Conservation (phyloP, 2,329 filamentous ascomycete genomes). For the Sclerotinia glacialis region DNA sequence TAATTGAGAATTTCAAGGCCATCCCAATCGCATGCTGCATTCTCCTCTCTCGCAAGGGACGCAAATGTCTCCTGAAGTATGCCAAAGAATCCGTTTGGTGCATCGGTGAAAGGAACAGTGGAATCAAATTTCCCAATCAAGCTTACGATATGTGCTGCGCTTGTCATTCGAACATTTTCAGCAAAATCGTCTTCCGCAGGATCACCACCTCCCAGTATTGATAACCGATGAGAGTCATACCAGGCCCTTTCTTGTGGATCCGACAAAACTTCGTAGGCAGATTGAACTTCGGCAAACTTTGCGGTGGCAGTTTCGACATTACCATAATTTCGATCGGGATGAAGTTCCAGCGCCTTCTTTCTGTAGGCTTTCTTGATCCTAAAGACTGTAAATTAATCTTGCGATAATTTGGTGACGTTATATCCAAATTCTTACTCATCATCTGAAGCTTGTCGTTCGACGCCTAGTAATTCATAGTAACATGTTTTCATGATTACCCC, state of each 20-base stretch:
- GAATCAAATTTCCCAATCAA: conserved; percentile 79
- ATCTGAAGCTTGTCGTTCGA: conserved; percentile 70
- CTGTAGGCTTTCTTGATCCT: conserved; percentile 94
- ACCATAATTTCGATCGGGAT: conserved; percentile 90
- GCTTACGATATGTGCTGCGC: conserved; percentile 72
- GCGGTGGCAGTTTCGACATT: conserved; percentile 80
- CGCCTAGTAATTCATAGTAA: conserved; percentile 80
- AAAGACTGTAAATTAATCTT: conserved; percentile 23
- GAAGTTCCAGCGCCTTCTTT: conserved; percentile 84
- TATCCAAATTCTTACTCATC: conserved; percentile 61
- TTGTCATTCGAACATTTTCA: conserved; percentile 71
- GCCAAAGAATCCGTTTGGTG: conserved; percentile 79
- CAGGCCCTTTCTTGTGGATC: conserved; percentile 94
- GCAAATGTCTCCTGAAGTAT: conserved; percentile 75
- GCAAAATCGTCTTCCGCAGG: conserved; percentile 53
- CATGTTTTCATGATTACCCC: conserved; percentile 56
- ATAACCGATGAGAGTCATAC: conserved; percentile 93
- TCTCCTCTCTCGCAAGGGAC: conserved; percentile 76
- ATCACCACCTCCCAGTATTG: conserved; percentile 60
- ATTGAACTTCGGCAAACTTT: conserved; percentile 86
- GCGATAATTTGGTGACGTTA: not conserved
- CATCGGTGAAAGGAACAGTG: conserved; percentile 75
- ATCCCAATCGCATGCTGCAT: conserved; percentile 68
- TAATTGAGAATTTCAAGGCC: conserved; percentile 62
- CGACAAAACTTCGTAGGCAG: conserved; percentile 92